Base-by-base conservation (phyloP, 78 protist species). In the Pigoraptor vietnamica region DNA sequence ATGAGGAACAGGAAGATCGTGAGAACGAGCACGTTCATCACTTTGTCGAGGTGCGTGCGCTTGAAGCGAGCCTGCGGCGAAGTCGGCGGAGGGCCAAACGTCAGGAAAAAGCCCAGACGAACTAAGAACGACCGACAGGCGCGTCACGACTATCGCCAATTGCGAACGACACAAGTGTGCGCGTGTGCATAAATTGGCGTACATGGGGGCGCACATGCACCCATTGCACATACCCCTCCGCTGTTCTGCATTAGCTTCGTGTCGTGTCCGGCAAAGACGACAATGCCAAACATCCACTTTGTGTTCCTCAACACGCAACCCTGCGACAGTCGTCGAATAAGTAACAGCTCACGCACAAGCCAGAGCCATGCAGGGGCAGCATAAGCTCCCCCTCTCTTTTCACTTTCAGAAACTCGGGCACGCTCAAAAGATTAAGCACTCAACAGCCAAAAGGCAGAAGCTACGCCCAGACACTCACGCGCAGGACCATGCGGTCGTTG, bases 261-360 rank as follows among this genome's bases (percentile, higher is more conserved):
- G 39, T 98, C 98, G 35, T 95, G 95, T 32, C 99, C 98, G 23
- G 98, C 94, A 86, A 89, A 96, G 24, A 95, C n/a, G n/a, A 94
- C 98, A 0, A 96, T 35, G 35, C 98, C 99, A 38, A 81, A 48
- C 2, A 93, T 92, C 94, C 94, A 96, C 21, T 92, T 95, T 0
- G 99, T 96, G 89, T 97, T 98, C 67, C 97, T 86, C 37, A 98
- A 92, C 40, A 37, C 87, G 25, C 83, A 37, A 32, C 98, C 98
- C 67, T 48, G 67, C 67, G n/a, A 48, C 14, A 48, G 6, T 21
- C 67, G 67, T 48, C 6, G 14, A 48, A 48, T 48, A 6, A 48
- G 67, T 48, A 48, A 48, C 67, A 48, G 14, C 6, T 48, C 67
- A 48, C 14, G 6, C 67, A 48, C 67, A 48, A 48, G 67, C 14